phyloP scores from a whole-genome alignment of 2,329 filamentous ascomycete species.

The Cordyceps cateniannulata region DNA sequence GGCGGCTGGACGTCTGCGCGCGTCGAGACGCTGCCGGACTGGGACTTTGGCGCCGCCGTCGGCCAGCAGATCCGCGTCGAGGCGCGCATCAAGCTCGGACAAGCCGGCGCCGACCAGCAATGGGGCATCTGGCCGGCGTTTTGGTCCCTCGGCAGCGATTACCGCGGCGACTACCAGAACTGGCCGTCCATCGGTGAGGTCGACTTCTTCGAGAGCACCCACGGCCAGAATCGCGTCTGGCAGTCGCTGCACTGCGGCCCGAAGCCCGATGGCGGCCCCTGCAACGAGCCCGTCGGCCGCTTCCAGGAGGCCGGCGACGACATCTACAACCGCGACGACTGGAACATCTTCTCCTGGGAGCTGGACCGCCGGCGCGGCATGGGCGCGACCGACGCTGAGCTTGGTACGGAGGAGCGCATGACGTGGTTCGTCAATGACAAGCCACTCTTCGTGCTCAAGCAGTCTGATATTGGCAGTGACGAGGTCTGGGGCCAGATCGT shows the following conservation, averaged over 20 bases:
- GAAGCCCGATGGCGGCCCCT: slow-evolving; percentile 29
- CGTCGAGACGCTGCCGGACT: slow-evolving; percentile 31
- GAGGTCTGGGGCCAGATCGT: slow-evolving; percentile 26
- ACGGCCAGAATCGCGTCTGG: slow-evolving; percentile 29
- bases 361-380: slow-evolving; percentile 24
- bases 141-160: slow-evolving; percentile 36
- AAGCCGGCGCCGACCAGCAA: slow-evolving; percentile 20
- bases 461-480: slow-evolving; percentile 21
- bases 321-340: slow-evolving; percentile 23
- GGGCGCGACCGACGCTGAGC: not conserved
- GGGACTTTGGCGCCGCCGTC: slow-evolving; percentile 28
- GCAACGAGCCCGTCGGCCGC: slow-evolving; percentile 34
- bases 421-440: slow-evolving; percentile 29
- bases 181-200: slow-evolving; percentile 39
- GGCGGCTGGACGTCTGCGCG: slow-evolving; percentile 38
- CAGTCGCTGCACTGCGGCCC: slow-evolving; percentile 37
- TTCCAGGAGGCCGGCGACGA: slow-evolving; percentile 14
- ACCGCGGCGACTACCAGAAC: slow-evolving; percentile 30
- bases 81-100: slow-evolving; percentile 31
- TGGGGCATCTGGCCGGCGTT: slow-evolving; percentile 42
- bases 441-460: slow-evolving; percentile 21
- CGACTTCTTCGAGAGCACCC: slow-evolving; percentile 38
- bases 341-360: slow-evolving; percentile 26
- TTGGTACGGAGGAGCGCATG: slow-evolving; percentile 25
- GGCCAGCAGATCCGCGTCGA: slow-evolving; percentile 33